These are phyloP conservation scores for Globisporangium abappressorium DNA, from an alignment of 352 stramenopile genomes.

Conservation along the genomic window DNA sequence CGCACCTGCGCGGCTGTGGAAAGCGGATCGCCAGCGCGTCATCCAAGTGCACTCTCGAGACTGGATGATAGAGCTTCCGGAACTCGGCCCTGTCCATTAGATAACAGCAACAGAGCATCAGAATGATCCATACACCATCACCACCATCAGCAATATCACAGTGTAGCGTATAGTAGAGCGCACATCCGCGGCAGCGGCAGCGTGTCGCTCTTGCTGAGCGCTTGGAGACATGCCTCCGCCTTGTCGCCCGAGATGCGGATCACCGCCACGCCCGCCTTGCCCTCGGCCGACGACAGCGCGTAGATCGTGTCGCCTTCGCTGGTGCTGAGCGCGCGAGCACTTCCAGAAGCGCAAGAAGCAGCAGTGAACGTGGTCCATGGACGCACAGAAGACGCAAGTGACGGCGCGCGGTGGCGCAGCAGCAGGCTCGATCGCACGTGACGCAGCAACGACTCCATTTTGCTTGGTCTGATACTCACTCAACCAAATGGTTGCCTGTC, in stretches of 20 bases:
- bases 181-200: constrained; percentile 54
- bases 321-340: constrained; percentile 6
- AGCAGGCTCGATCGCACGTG: background rate
- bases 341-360: background rate
- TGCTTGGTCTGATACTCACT: background rate
- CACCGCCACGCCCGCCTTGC: constrained; percentile 85
- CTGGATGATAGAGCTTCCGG: constrained; percentile 78
- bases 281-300: constrained; percentile 85
- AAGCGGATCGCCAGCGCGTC: constrained; percentile 88
- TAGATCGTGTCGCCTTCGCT: constrained; percentile 88
- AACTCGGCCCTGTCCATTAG: constrained; percentile 41
- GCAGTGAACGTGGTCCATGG: constrained; percentile 2
- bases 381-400: background rate
- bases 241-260: constrained; percentile 84
- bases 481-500: background rate
- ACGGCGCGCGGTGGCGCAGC: background rate
- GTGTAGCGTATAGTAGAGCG: background rate
- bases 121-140: background rate
- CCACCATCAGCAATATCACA: background rate
- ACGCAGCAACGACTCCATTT: constrained; percentile 1
- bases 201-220: constrained; percentile 37
- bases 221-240: constrained; percentile 61
- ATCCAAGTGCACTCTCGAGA: constrained; percentile 79
- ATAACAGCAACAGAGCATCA: background rate
- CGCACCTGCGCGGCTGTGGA: constrained; percentile 68